A percentile compares a stretch with the other conserved stretches of the same genome.
These are phyloP conservation scores for Syzygium jambos DNA, from an alignment of 345 rosid genomes.

Conservation along the genomic window DNA sequence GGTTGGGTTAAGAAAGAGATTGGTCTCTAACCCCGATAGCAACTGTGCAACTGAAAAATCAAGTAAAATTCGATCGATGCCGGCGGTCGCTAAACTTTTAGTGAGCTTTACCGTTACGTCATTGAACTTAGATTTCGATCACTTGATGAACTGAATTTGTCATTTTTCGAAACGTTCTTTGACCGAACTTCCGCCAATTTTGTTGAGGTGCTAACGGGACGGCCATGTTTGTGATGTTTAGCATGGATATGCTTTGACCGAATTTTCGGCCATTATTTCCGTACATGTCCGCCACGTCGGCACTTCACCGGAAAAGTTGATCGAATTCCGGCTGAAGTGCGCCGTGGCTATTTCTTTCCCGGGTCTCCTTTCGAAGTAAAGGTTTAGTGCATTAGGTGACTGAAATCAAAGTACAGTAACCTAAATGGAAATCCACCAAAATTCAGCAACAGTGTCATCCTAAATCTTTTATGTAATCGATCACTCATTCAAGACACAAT, in stretches of 20 bases:
- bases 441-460: neutral
- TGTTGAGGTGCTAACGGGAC: neutral
- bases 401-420: neutral
- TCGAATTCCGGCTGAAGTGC: neutral
- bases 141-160: accelerated
- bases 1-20: neutral
- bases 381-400: neutral
- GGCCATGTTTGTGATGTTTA: neutral
- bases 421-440: too few species aligned
- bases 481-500: neutral
- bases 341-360: neutral
- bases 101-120: neutral
- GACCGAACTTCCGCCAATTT: neutral
- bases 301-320: neutral
- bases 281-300: neutral
- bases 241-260: neutral
- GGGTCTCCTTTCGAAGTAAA: neutral
- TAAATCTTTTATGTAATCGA: neutral
- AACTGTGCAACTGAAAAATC: accelerated
- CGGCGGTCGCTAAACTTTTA: neutral
- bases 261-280: neutral
- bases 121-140: neutral
- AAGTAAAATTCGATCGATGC: neutral
- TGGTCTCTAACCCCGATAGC: neutral
- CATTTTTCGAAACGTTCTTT: neutral